These are phyloP conservation scores for Tuber borchii DNA, from an alignment of 495 filamentous ascomycete genomes.

Conservation along the genomic window DNA sequence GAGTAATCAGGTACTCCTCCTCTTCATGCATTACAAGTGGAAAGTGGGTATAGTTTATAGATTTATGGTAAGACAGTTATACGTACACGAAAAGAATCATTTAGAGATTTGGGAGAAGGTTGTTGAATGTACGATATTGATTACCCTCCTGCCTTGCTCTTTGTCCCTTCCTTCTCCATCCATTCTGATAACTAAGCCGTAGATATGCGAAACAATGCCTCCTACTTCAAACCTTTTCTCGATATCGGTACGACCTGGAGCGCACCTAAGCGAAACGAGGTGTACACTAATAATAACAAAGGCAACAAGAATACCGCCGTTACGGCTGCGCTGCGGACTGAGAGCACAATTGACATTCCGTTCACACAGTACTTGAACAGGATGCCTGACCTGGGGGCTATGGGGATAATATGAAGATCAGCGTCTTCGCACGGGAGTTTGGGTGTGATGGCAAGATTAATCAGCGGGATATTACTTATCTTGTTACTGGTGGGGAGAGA, in stretches of 20 bases:
- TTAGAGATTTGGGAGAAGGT: slow-evolving; percentile 55
- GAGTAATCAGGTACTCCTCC: neutral
- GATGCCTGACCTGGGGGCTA: slow-evolving; percentile 60
- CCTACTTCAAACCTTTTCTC: slow-evolving; percentile 63
- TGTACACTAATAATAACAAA: slow-evolving; percentile 9
- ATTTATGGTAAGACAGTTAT: slow-evolving; percentile 43
- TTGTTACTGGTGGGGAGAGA: slow-evolving; percentile 44
- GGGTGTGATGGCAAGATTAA: slow-evolving; percentile 60
- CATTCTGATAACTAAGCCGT: slow-evolving; percentile 49
- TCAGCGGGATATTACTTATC: slow-evolving; percentile 47
- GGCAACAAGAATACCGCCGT: neutral
- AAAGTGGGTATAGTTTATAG: slow-evolving; percentile 43
- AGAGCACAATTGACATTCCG: slow-evolving; percentile 55
- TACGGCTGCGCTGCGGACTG: slow-evolving; percentile 43
- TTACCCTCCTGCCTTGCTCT: neutral
- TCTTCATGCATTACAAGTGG: neutral
- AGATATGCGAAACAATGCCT: slow-evolving; percentile 55
- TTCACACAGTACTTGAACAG: slow-evolving; percentile 57
- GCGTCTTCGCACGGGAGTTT: slow-evolving; percentile 60
- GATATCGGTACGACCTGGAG: slow-evolving; percentile 48
- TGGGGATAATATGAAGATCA: slow-evolving; percentile 66
- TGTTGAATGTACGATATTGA: slow-evolving; percentile 46
- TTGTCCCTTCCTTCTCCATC: slow-evolving; percentile 8
- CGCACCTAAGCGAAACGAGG: too few species aligned
- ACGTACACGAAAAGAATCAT: slow-evolving; percentile 56